Evolutionary conservation across 2,329 filamentous ascomycete genomes (phyloP).

Genomic region (Talaromyces islandicus): DNA sequence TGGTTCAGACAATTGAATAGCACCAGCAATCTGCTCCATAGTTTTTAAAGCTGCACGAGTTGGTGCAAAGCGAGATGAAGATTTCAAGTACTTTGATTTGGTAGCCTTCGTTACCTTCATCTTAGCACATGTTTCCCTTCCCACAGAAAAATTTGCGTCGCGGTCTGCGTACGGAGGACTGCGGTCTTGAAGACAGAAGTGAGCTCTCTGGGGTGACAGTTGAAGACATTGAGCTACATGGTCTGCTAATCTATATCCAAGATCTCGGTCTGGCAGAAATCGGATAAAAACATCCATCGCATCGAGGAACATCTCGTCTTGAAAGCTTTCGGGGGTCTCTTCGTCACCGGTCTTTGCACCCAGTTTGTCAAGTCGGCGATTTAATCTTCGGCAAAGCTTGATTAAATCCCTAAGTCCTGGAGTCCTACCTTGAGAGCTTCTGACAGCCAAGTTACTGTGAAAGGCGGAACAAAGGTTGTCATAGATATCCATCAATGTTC

Average conservation of each 20-base stretch:
- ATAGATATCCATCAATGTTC: conserved; percentile 54
- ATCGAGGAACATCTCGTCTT: conserved; percentile 87
- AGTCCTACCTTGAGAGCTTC: conserved; percentile 45
- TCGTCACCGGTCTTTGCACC: conserved; percentile 63
- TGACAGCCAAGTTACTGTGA: conserved; percentile 31
- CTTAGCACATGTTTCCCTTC: conserved; percentile 56
- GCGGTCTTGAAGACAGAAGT: conserved; percentile 69
- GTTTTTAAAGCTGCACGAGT: conserved; percentile 78
- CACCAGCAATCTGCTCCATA: conserved; percentile 80
- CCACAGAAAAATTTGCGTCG: conserved; percentile 55
- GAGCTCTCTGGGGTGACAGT: conserved; percentile 72
- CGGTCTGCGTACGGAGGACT: conserved; percentile 63
- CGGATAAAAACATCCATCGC: conserved; percentile 88
- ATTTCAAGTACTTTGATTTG: conserved; percentile 37
- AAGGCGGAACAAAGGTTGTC: conserved; percentile 35
- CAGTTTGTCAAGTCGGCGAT: conserved; percentile 53
- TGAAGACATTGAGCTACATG: conserved; percentile 82
- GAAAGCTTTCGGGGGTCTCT: conserved; percentile 62
- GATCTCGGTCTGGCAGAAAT: conserved; percentile 62
- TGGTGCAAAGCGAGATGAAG: conserved; percentile 64
- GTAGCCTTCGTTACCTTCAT: conserved; percentile 46
- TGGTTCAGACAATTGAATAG: conserved; percentile 78
- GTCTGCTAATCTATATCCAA: conserved; percentile 48
- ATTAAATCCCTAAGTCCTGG: conserved; percentile 72
- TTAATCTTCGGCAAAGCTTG: conserved; percentile 81